Percentiles rank a stretch among this genome's conserved stretches.
Conservation (phyloP, 345 rosid genomes). For the Aquilaria sinensis region DNA sequence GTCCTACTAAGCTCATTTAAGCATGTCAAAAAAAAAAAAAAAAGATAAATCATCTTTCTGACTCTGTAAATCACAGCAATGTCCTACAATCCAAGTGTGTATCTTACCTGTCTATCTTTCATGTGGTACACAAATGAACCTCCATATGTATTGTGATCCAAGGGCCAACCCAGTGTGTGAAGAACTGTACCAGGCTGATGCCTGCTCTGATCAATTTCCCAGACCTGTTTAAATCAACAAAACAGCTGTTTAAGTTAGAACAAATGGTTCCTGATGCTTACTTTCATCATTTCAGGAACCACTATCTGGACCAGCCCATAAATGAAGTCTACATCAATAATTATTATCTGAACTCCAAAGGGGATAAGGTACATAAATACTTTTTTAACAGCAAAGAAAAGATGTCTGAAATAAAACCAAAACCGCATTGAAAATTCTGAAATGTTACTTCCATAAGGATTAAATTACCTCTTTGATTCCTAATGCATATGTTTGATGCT, state of each 20-base stretch:
- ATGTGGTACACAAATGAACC: slow-evolving; percentile 98
- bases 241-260: neutral
- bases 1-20: too few species aligned
- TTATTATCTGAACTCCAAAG: neutral
- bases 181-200: slow-evolving; percentile 80
- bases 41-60: too few species aligned
- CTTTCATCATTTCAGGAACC: too few species aligned
- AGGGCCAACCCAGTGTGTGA: slow-evolving; percentile 96
- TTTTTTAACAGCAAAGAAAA: too few species aligned
- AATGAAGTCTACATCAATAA: neutral
- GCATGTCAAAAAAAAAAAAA: too few species aligned
- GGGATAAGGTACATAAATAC: too few species aligned
- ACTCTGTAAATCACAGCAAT: too few species aligned
- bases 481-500: slow-evolving; percentile 94
- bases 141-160: slow-evolving; percentile 82
- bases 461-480: slow-evolving; percentile 84
- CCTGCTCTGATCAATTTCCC: slow-evolving; percentile 88
- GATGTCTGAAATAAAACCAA: too few species aligned
- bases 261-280: too few species aligned
- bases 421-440: too few species aligned
- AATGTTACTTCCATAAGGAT: neutral
- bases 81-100: too few species aligned
- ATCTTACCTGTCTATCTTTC: slow-evolving; percentile 68
- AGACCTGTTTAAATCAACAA: slow-evolving; percentile 50
- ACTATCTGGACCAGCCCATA: too few species aligned